These are phyloP conservation scores for Flaveria bidentis DNA, from an alignment of 129 eudicot species.

Conservation along the genomic window DNA sequence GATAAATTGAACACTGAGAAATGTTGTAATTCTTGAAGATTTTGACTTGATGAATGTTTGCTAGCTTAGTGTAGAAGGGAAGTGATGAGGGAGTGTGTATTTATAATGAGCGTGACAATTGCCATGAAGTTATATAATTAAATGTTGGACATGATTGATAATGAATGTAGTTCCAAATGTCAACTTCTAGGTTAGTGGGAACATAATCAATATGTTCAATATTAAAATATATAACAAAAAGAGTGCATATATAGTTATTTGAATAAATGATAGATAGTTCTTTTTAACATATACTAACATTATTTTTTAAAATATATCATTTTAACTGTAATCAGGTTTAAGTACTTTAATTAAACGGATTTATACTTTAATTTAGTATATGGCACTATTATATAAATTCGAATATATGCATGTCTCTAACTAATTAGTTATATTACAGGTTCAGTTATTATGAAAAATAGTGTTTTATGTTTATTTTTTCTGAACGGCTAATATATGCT, in stretches of 20 bases:
- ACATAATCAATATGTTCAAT: slow-evolving; percentile 26
- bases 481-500: too few relatives aligned
- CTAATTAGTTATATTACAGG: not conserved
- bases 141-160: slow-evolving; percentile 27
- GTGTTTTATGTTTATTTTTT: too few relatives aligned
- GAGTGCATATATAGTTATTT: too few relatives aligned
- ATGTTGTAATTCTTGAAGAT: not conserved
- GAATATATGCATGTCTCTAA: not conserved
- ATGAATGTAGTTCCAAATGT: slow-evolving; percentile 38
- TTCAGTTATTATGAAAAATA: not conserved
- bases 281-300: too few relatives aligned
- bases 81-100: slow-evolving; percentile 31
- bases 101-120: slow-evolving; percentile 41
- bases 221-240: slow-evolving; percentile 5
- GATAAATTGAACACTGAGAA: not conserved
- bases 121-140: slow-evolving; percentile 34
- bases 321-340: too few relatives aligned
- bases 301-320: too few relatives aligned
- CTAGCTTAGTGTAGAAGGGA: slow-evolving; percentile 43
- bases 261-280: too few relatives aligned
- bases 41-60: slow-evolving; percentile 24
- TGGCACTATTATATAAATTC: too few relatives aligned
- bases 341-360: too few relatives aligned
- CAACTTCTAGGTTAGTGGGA: slow-evolving; percentile 40
- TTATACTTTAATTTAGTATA: too few relatives aligned